phyloP scores from a whole-genome alignment of 768 basidiomycete genomes.

The Agrocybe chaxingu region DNA sequence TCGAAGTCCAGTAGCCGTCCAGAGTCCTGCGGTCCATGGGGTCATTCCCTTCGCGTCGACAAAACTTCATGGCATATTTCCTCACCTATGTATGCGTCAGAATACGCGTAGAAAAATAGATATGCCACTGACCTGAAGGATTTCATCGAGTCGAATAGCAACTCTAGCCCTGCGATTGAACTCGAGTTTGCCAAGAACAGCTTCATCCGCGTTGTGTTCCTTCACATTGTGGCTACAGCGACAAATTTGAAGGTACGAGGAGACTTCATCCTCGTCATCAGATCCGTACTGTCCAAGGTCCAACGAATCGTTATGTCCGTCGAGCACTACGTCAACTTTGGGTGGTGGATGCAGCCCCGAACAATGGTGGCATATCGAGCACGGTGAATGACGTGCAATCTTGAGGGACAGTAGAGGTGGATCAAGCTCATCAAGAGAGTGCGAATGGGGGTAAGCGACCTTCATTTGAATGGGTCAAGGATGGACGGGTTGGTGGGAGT shows the following conservation, averaged over 20 bases:
- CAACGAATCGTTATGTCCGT: constrained; percentile 46
- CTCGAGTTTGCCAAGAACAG: constrained; percentile 55
- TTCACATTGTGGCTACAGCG: constrained; percentile 64
- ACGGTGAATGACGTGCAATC: constrained; percentile 80
- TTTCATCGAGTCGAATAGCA: constrained; percentile 78
- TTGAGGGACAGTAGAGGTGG: constrained; percentile 60
- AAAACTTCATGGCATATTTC: background rate
- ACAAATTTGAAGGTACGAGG: constrained; percentile 58
- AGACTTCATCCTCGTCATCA: constrained; percentile 64
- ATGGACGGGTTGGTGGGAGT: constrained; percentile 8
- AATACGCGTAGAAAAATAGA: constrained; percentile 3
- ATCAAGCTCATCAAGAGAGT: constrained; percentile 44
- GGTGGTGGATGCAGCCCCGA: constrained; percentile 65
- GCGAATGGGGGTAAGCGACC: constrained; percentile 64
- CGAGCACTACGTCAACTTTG: constrained; percentile 55
- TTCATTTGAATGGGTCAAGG: constrained; percentile 41
- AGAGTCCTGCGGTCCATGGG: constrained; percentile 50
- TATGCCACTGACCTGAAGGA: constrained; percentile 62
- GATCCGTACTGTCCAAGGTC: constrained; percentile 66
- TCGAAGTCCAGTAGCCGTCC: constrained; percentile 77
- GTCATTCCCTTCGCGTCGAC: background rate
- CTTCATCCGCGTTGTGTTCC: constrained; percentile 66
- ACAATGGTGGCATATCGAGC: constrained; percentile 65
- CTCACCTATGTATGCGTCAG: constrained; percentile 4
- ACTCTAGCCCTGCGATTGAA: constrained; percentile 70